Percentiles rank a stretch among this genome's conserved stretches.
These are phyloP conservation scores for Zymoseptoria tritici DNA, from an alignment of 2,329 filamentous ascomycete genomes.

Conservation along the genomic window DNA sequence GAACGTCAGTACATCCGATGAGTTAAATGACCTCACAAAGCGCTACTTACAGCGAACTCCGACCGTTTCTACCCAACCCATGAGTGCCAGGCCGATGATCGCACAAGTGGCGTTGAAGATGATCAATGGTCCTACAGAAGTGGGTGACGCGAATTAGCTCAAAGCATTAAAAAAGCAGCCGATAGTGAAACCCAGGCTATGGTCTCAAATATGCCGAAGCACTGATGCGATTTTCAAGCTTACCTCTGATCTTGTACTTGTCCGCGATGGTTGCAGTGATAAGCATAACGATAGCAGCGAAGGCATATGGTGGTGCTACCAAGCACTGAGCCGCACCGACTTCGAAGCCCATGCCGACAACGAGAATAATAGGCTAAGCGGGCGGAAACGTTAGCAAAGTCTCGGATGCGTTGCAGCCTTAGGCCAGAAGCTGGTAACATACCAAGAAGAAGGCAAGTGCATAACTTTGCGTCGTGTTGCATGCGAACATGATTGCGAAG, in stretches of 20 bases:
- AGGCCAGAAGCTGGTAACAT: too few species aligned
- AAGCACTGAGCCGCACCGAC: conserved; percentile 24
- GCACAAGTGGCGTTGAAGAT: conserved; percentile 22
- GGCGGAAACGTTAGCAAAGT: too few species aligned
- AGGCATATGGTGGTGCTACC: conserved; percentile 30
- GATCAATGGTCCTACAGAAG: conserved; percentile 17
- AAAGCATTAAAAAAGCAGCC: too few species aligned
- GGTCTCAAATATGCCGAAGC: neutral
- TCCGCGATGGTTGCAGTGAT: conserved; percentile 22
- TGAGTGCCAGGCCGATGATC: conserved; percentile 21
- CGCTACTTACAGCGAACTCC: conserved; percentile 38
- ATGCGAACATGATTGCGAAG: conserved; percentile 49
- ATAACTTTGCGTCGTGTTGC: conserved; percentile 65
- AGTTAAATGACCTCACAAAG: neutral
- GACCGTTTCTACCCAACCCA: conserved; percentile 20
- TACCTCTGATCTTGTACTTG: conserved; percentile 49
- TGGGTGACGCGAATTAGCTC: too few species aligned
- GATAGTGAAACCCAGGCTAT: too few species aligned
- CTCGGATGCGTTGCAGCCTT: too few species aligned
- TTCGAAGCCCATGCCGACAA: conserved; percentile 26
- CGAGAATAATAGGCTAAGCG: conserved; percentile 23
- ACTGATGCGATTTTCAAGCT: neutral
- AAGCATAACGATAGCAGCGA: conserved; percentile 28
- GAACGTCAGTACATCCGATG: neutral
- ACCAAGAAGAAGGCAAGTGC: conserved; percentile 57